These are phyloP conservation scores for Verticillium albo-atrum DNA, from an alignment of 2,329 filamentous ascomycete species.

Conservation along the genomic window DNA sequence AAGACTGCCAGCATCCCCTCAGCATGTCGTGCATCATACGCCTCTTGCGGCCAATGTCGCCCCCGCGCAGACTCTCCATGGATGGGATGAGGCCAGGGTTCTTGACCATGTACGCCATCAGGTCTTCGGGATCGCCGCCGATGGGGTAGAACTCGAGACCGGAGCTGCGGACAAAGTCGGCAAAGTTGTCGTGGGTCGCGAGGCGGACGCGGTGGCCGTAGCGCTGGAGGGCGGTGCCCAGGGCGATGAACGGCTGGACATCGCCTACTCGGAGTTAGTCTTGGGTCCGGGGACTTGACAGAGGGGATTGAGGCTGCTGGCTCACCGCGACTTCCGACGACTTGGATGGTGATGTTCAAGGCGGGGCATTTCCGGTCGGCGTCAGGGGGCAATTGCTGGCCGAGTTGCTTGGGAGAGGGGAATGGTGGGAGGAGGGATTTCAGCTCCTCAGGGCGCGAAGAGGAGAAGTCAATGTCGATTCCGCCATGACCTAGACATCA, in stretches of 20 bases:
- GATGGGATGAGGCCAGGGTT: conserved; percentile 24
- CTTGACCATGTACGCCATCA: conserved; percentile 27
- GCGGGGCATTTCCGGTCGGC: neutral
- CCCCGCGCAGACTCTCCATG: conserved; percentile 17
- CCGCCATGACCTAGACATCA: neutral
- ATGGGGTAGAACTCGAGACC: conserved; percentile 50
- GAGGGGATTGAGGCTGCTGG: neutral
- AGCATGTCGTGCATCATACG: conserved; percentile 23
- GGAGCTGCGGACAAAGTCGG: conserved; percentile 39
- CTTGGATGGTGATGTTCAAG: conserved; percentile 12
- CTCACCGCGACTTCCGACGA: conserved; percentile 12
- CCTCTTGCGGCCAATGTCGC: conserved; percentile 21
- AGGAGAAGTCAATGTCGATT: neutral
- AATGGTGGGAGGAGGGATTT: neutral
- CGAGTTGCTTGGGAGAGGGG: neutral
- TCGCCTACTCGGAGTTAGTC: conserved; percentile 27
- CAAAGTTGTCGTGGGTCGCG: conserved; percentile 45
- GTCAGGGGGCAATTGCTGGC: neutral
- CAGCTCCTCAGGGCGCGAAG: neutral
- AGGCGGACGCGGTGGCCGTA: conserved; percentile 38
- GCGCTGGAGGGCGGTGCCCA: conserved; percentile 35
- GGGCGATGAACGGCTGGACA: conserved; percentile 44
- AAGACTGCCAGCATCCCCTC: conserved; percentile 22
- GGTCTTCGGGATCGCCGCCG: conserved; percentile 44
- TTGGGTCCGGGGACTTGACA: neutral